phyloP scores from a whole-genome alignment of 225 moss, liverwort and hornwort species.

The Neckera pumila region DNA sequence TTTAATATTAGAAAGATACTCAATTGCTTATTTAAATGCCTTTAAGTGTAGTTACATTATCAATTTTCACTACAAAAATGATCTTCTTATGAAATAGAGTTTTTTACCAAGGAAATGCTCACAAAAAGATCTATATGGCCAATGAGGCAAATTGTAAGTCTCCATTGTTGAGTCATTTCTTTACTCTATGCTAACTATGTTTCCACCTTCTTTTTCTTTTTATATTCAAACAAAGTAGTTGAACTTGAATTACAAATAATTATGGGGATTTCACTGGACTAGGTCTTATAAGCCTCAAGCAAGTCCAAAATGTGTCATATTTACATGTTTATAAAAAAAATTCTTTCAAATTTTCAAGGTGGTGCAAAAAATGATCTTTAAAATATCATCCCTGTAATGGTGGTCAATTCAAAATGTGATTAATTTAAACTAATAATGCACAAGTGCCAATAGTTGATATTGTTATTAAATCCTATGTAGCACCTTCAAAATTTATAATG shows the following conservation, averaged over 20 bases:
- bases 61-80: too few relatives aligned
- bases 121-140: too few relatives aligned
- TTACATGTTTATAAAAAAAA: not conserved
- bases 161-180: not conserved
- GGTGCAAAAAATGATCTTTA: not conserved
- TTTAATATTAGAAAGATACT: not conserved
- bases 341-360: not conserved
- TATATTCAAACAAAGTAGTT: not conserved
- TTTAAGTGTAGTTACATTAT: not conserved
- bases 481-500: not conserved
- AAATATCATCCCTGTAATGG: fast-evolving
- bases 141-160: not conserved
- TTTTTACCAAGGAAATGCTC: too few relatives aligned
- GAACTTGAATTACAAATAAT: not conserved
- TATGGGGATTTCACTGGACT: not conserved
- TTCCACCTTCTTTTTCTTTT: not conserved
- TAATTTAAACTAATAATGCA: not conserved
- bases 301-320: not conserved
- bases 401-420: not conserved
- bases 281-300: not conserved
- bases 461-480: not conserved
- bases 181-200: not conserved
- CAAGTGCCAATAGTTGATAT: not conserved
- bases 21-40: not conserved
- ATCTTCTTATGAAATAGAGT: too few relatives aligned